These are phyloP conservation scores for Vaccinium macrocarpon DNA, from an alignment of 148 eudicot species.

Conservation along the genomic window DNA sequence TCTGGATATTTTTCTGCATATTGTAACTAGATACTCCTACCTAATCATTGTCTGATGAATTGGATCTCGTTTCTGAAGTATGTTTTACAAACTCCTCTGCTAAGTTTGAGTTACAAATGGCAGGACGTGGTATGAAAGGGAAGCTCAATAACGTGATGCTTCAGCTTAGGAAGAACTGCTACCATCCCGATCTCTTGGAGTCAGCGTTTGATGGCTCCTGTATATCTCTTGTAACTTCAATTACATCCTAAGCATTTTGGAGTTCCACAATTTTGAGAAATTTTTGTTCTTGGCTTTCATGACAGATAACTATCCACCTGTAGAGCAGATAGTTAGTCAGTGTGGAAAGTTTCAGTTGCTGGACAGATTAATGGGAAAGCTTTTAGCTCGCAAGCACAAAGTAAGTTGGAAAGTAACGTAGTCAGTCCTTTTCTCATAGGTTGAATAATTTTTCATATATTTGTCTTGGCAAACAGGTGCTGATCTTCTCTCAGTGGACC, in stretches of 20 bases:
- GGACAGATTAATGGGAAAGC: slow-evolving; percentile 64
- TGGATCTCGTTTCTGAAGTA: background rate
- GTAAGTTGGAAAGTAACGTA: slow-evolving; percentile 32
- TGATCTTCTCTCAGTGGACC: slow-evolving; percentile 96
- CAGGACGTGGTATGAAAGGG: slow-evolving; percentile 74
- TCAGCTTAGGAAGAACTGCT: slow-evolving; percentile 94
- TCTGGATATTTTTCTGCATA: background rate
- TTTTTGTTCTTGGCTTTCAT: slow-evolving; percentile 13
- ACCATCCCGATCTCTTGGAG: slow-evolving; percentile 95
- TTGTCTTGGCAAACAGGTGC: slow-evolving; percentile 50
- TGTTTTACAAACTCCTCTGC: background rate
- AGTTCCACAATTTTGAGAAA: slow-evolving; percentile 9
- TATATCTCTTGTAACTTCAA: slow-evolving; percentile 35
- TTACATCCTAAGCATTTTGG: background rate
- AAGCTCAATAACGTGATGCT: slow-evolving; percentile 84
- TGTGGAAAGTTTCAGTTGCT: slow-evolving; percentile 89
- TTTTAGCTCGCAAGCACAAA: slow-evolving; percentile 79
- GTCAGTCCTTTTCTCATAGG: background rate
- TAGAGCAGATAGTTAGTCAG: slow-evolving; percentile 83
- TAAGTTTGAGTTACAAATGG: slow-evolving; percentile 22
- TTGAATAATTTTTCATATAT: background rate
- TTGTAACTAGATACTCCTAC: background rate
- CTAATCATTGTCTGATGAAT: background rate
- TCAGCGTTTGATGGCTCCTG: slow-evolving; percentile 78
- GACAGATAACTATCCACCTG: slow-evolving; percentile 80